Evolutionary conservation across 2,329 filamentous ascomycete genomes (phyloP).

Genomic region (Paradendryphiella salina): DNA sequence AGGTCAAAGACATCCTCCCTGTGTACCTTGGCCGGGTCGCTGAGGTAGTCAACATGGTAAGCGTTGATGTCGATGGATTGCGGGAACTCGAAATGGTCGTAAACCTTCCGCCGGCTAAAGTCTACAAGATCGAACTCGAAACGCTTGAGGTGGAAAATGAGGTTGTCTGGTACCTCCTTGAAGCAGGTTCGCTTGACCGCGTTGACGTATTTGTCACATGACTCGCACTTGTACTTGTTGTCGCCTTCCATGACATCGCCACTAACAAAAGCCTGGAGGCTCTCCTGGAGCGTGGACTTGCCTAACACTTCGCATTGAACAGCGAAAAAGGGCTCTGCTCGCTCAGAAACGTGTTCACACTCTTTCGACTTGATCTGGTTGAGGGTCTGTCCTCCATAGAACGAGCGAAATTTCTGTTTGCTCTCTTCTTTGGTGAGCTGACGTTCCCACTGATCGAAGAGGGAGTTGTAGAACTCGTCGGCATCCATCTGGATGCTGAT

Average conservation of each 20-base stretch:
- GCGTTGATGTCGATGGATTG: slow-evolving; percentile 80
- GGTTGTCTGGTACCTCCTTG: slow-evolving; percentile 87
- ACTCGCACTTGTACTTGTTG: slow-evolving; percentile 97
- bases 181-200: slow-evolving; percentile 91
- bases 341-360: slow-evolving; percentile 89
- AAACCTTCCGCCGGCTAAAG: slow-evolving; percentile 86
- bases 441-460: slow-evolving; percentile 88
- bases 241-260: slow-evolving; percentile 97
- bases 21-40: slow-evolving; percentile 59
- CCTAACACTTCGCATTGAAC: slow-evolving; percentile 97
- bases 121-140: slow-evolving; percentile 81
- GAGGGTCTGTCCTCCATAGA: slow-evolving; percentile 89
- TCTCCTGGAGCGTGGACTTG: slow-evolving; percentile 80
- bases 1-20: slow-evolving; percentile 83
- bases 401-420: slow-evolving; percentile 74
- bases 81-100: slow-evolving; percentile 91
- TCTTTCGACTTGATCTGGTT: slow-evolving; percentile 96
- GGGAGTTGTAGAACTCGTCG: slow-evolving; percentile 92
- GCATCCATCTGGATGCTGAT: slow-evolving; percentile 95
- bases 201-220: slow-evolving; percentile 79
- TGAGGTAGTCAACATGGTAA: slow-evolving; percentile 86
- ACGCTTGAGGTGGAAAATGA: slow-evolving; percentile 92
- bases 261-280: slow-evolving; percentile 90
- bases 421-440: slow-evolving; percentile 70
- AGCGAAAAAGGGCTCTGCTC: slow-evolving; percentile 86